These are phyloP conservation scores for Penicillium soppii DNA, from an alignment of 495 filamentous ascomycete species.

Conservation along the genomic window DNA sequence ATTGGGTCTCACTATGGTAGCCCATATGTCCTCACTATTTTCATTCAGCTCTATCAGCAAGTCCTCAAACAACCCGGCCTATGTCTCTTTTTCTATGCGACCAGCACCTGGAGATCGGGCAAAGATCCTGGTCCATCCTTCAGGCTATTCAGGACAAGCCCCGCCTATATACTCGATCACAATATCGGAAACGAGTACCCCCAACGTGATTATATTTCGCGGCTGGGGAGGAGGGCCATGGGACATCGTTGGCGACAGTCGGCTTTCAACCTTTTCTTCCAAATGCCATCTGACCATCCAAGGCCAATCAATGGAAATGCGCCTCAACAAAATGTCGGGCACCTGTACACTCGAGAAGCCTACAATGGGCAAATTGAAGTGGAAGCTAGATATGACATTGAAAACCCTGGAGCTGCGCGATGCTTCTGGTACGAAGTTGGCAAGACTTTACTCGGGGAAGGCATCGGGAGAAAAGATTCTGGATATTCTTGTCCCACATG, in stretches of 20 bases:
- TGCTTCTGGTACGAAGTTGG: neutral
- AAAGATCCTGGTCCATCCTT: constrained; percentile 5
- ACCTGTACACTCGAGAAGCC: neutral
- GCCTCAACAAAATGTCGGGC: neutral
- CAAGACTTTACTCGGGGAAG: neutral
- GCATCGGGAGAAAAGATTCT: neutral
- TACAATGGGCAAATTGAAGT: neutral
- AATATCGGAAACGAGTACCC: neutral
- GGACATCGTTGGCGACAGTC: constrained; percentile 1
- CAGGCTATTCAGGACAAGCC: constrained; percentile 5
- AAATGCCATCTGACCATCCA: neutral
- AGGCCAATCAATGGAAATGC: neutral
- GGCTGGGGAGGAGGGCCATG: neutral
- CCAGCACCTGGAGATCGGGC: constrained; percentile 4
- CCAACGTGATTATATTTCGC: neutral
- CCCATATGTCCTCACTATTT: neutral
- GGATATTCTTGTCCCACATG: neutral
- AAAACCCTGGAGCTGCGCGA: neutral
- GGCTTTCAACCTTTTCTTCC: neutral
- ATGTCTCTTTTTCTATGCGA: neutral
- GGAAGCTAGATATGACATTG: neutral
- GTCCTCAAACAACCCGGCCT: neutral
- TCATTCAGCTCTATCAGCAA: neutral
- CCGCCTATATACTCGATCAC: constrained; percentile 2
- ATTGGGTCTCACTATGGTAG: neutral